Conservation (phyloP, 768 basidiomycete species). For the Tylopilus rubrobrunneus region DNA sequence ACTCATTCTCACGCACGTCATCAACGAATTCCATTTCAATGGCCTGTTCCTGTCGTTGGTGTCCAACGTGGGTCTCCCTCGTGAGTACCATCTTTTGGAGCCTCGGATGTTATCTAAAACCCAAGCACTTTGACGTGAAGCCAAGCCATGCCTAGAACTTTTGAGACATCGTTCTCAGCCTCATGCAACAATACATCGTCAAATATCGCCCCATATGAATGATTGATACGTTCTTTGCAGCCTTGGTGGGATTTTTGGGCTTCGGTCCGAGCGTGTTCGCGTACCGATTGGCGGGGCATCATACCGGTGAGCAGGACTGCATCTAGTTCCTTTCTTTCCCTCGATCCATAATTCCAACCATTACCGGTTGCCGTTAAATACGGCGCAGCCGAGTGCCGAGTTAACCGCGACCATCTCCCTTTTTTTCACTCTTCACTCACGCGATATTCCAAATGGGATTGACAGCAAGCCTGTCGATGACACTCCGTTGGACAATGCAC, state of each 20-base stretch:
- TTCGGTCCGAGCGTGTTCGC: neutral
- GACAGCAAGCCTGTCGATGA: neutral
- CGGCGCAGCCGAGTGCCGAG: too few relatives aligned
- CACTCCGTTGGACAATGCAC: neutral
- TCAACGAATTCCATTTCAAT: slow-evolving; percentile 46
- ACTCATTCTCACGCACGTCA: slow-evolving; percentile 44
- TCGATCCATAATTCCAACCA: neutral
- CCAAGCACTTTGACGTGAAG: neutral
- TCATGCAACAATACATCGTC: neutral
- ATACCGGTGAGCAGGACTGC: neutral
- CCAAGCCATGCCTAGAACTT: neutral
- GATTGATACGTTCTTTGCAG: slow-evolving; percentile 5
- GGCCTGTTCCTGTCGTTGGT: slow-evolving; percentile 49
- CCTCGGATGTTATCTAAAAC: slow-evolving; percentile 22
- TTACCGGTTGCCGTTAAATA: slow-evolving; percentile 9
- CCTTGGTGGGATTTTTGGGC: neutral
- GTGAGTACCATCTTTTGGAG: slow-evolving; percentile 49
- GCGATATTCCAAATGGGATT: slow-evolving; percentile 16
- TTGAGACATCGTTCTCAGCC: neutral
- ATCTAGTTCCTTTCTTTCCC: neutral
- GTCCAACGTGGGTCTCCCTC: slow-evolving; percentile 48
- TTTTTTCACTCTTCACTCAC: neutral
- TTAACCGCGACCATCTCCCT: neutral
- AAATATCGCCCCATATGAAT: neutral
- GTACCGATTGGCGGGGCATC: neutral